These are phyloP conservation scores for Pilobolus umbonatus DNA, from an alignment of 192 early-diverging fungal species.

Conservation along the genomic window DNA sequence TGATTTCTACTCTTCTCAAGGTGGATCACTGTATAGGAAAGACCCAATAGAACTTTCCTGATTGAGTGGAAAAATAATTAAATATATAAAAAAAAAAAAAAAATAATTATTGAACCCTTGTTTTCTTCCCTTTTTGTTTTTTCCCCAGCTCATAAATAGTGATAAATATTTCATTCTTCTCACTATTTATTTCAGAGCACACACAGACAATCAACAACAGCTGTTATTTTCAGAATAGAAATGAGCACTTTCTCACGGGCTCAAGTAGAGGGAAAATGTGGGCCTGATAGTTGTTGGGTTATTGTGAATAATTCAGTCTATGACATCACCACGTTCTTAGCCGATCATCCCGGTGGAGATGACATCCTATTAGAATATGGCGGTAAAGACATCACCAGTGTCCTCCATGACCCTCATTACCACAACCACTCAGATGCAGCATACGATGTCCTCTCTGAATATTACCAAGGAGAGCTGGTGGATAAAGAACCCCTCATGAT, in stretches of 20 bases:
- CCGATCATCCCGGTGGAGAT: slow-evolving; percentile 90
- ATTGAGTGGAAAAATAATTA: background rate
- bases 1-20: too few relatives aligned
- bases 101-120: too few relatives aligned
- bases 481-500: background rate
- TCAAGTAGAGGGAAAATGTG: slow-evolving; percentile 71
- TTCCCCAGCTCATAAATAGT: background rate
- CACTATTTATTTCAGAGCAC: too few relatives aligned
- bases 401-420: slow-evolving; percentile 65
- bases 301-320: slow-evolving; percentile 78
- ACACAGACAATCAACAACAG: background rate
- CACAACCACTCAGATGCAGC: slow-evolving; percentile 81
- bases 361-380: slow-evolving; percentile 83
- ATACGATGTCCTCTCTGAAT: slow-evolving; percentile 83
- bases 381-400: slow-evolving; percentile 71
- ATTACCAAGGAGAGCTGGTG: slow-evolving; percentile 59
- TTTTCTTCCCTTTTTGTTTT: too few relatives aligned
- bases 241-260: background rate
- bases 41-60: too few relatives aligned
- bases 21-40: too few relatives aligned
- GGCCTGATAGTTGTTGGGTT: slow-evolving; percentile 71
- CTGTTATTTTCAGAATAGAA: background rate
- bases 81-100: background rate
- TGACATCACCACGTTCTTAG: slow-evolving; percentile 80
- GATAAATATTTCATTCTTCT: background rate